Evolutionary conservation across 2,329 filamentous ascomycete genomes (phyloP), one percentile per base, ranked within the genome.

Genomic region (Parafenestella ontariensis): DNA sequence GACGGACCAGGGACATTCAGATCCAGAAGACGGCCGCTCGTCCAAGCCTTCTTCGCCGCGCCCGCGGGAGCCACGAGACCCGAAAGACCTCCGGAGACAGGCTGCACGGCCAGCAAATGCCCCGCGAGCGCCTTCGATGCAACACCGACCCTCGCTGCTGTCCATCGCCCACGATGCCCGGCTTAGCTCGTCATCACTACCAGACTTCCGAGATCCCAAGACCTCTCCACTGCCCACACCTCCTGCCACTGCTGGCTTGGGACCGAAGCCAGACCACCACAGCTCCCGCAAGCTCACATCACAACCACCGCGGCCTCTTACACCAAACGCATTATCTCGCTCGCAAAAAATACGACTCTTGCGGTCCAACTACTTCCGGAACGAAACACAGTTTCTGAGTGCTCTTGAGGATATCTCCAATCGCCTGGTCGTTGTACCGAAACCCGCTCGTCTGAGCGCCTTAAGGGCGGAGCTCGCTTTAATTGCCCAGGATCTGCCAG

Each of bases 351-450:
- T 86, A n/a, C 87, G 87, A 44, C 76, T 92, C 9, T 72, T 95
- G 56, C 82, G 90, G 51, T 89, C 92, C 55, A 91, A 95, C 72
- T 95, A 95, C 73, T 95, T 94, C 71, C 83, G 90, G 48, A 91
- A 87, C 56, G 85, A 95, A 74, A 93, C 90, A 0, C 89, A 91
- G 63, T 93, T 95, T 69, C 72, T 95, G 56, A 89, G 87, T 3
- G 91, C 91, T 1, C 81, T 95, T 15, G 90, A 94, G 72, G 89
- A 90, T 62, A 94, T 95, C 48, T 95, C 91, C 2, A 93, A 92
- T 70, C 87, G 90, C n/a, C 79, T 95, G 40, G 89, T 95, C 5
- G 83, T 89, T 49, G 91, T 95, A 5, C 91, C 91, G 1, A 95
- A 95, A 71, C 86, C 88, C 29, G 91, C 91, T 36, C 86, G 91